phyloP scores from a whole-genome alignment of 169 alveolate species.

The Eimeria maxima region DNA sequence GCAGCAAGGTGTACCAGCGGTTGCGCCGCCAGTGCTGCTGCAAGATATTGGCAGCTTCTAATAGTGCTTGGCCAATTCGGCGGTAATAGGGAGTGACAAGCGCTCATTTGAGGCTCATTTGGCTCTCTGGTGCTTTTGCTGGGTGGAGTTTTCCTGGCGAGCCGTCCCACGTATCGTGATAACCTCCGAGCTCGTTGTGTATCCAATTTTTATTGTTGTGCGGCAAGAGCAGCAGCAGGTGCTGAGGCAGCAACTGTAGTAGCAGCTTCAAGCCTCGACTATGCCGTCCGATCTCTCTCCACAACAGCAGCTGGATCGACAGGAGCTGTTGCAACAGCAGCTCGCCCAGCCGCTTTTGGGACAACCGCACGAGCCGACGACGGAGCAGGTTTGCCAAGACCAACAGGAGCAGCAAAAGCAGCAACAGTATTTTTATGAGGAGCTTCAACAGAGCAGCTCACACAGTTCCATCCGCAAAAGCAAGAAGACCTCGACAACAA shows the following conservation, averaged over 20 bases:
- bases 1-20: background rate
- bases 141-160: background rate
- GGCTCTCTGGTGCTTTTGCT: background rate
- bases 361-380: background rate
- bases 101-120: background rate
- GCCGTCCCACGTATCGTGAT: background rate
- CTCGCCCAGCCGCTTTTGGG: constrained; percentile 41
- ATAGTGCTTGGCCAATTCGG: background rate
- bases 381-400: background rate
- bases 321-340: constrained; percentile 39
- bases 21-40: constrained; percentile 5
- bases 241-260: constrained; percentile 27
- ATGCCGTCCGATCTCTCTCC: background rate
- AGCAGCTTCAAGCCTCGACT: background rate
- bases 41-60: background rate
- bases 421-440: constrained; percentile 10
- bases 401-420: constrained; percentile 35
- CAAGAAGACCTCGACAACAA: background rate
- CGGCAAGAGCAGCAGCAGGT: background rate
- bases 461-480: background rate
- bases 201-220: background rate
- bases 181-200: background rate
- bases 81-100: background rate
- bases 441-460: constrained; percentile 37
- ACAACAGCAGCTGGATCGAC: background rate